Evolutionary conservation across 164 flowering plant species (phyloP).

Genomic region (Amborella trichopoda): DNA sequence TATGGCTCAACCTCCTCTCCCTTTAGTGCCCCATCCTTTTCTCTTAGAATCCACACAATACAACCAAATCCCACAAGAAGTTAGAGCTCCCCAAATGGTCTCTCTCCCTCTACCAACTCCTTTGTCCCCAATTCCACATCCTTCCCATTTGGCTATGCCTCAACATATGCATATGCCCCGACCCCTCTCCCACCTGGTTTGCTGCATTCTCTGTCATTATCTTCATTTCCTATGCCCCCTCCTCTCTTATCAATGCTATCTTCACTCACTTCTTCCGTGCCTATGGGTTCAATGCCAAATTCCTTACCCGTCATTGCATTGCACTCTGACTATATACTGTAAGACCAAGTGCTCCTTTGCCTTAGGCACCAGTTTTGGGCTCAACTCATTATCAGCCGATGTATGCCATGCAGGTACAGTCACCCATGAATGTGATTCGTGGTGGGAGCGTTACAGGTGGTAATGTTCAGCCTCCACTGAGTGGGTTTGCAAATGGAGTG

Average conservation of each 20-base stretch:
- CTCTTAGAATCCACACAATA: conserved; percentile 54
- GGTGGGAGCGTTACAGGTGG: conserved; percentile 78
- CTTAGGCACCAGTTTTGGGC: neutral
- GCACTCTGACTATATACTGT: conserved; percentile 27
- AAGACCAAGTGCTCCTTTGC: neutral
- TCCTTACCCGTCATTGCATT: conserved; percentile 2
- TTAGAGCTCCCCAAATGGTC: too few relatives aligned
- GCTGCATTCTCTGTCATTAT: conserved; percentile 67
- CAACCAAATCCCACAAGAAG: conserved; percentile 64
- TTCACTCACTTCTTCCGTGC: too few relatives aligned
- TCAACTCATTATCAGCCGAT: neutral
- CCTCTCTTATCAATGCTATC: conserved; percentile 73
- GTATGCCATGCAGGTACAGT: conserved; percentile 16
- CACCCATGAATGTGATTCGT: too few relatives aligned
- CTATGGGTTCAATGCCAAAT: too few relatives aligned
- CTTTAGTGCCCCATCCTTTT: conserved; percentile 95
- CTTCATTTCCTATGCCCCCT: conserved; percentile 51
- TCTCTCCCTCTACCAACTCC: too few relatives aligned
- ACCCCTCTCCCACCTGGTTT: conserved; percentile 54
- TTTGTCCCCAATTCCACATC: conserved; percentile 46
- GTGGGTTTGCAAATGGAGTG: conserved; percentile 45
- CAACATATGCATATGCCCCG: too few relatives aligned
- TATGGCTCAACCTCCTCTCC: conserved; percentile 83
- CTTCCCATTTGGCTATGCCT: too few relatives aligned
- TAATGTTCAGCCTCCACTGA: conserved; percentile 32